Base-by-base conservation (phyloP, 805 yeast species). In the Yarrowia yakushimensis region DNA sequence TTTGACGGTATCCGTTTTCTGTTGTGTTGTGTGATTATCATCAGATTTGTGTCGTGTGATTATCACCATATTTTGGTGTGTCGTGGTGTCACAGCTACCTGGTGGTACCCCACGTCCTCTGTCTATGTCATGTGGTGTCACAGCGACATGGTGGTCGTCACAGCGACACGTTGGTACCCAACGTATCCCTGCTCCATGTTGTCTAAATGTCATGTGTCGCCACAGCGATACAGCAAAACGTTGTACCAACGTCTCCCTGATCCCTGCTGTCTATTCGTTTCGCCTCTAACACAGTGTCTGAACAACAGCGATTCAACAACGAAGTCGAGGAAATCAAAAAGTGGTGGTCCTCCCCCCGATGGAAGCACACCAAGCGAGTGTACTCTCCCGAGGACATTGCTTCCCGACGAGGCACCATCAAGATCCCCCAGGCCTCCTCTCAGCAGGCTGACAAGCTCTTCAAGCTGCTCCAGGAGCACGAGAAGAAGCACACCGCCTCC, bases 301-400 rank as follows among this genome's bases (percentile, higher is more conserved):
- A 88, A 76, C 89, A 88, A 71, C 74, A 73, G 65, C 78, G 76
- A 70, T 88, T 79, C 82, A 84, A 85, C 70, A 74, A 79, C 46
- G 91, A 90, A 72, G 87, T 90, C 64, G 79, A 81, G 36, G 88
- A 84, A 39, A 85, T 93, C 71, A 83, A 86, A 67, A 72, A 84
- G 71, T 93, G 98, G 98, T 93, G 98, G 98, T 71, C 88, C 9
- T 82, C 86, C 72, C 96, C 97, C 66, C 88, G 98, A 74, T 93
- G 97, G 97, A 78, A 76, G 63, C 83, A 86, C 70, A 88, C 96
- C 69, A 90, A 86, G 78, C 86, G 99, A 73, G 87, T 86, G 72
- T 93, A 93, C 79, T 74, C 89, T 45, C 87, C 97, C 33, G 90
- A 86, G 73, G 96, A 90, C 69, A 90, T 93, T 72, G 97, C 93